A percentile compares a stretch with the other conserved stretches of the same genome.
Conservation (phyloP, 2,329 filamentous ascomycete genomes). For the Fusarium albidum region DNA sequence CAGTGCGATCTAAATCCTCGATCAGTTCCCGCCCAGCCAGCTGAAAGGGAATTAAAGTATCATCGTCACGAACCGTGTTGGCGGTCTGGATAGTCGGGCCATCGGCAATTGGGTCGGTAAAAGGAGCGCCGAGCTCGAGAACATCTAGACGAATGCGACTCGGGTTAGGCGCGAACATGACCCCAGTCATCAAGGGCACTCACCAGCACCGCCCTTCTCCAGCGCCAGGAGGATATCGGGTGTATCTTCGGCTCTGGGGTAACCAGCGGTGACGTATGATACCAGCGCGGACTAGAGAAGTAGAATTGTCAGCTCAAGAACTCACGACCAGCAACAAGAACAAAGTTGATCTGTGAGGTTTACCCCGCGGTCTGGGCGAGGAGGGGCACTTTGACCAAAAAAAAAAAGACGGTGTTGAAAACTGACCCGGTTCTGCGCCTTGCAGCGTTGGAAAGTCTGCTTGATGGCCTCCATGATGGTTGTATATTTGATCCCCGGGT, state of each 20-base stretch:
- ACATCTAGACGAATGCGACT: constrained; percentile 64
- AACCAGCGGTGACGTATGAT: constrained; percentile 96
- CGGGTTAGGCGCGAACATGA: constrained; percentile 20
- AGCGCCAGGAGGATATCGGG: constrained; percentile 86
- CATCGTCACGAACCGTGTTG: constrained; percentile 77
- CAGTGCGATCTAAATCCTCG: constrained; percentile 70
- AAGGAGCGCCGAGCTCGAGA: constrained; percentile 94
- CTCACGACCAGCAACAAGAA: not conserved
- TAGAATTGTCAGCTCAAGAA: constrained; percentile 26
- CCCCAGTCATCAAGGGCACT: constrained; percentile 37
- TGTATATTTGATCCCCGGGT: constrained; percentile 16
- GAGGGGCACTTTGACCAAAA: constrained; percentile 40
- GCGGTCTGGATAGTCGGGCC: constrained; percentile 96
- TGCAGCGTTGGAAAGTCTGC: constrained; percentile 67
- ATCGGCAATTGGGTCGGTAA: constrained; percentile 98
- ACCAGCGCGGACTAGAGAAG: constrained; percentile 78
- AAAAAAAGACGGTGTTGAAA: constrained; percentile 3
- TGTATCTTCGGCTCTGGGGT: constrained; percentile 82
- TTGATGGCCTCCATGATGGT: constrained; percentile 64
- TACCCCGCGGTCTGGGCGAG: constrained; percentile 36
- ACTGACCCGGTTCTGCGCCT: constrained; percentile 65
- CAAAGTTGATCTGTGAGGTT: not conserved
- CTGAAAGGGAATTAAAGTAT: not conserved
- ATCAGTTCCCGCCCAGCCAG: constrained; percentile 17
- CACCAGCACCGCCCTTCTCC: constrained; percentile 92